A percentile compares a stretch with the other conserved stretches of the same genome.
These are phyloP conservation scores for Przewalskia tangutica DNA, from an alignment of 257 asterid genomes.

Conservation along the genomic window DNA sequence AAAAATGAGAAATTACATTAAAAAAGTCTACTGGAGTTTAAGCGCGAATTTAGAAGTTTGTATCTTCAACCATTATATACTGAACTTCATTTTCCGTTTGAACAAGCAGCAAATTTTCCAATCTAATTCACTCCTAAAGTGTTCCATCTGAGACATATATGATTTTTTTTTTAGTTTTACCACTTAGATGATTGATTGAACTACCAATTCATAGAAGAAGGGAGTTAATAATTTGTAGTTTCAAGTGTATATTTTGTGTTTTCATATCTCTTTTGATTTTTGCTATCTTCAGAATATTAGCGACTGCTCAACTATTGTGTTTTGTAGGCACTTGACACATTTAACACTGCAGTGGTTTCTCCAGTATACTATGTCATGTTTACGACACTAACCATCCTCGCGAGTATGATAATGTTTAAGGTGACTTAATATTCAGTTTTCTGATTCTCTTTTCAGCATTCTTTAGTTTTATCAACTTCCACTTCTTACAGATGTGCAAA, in stretches of 20 bases:
- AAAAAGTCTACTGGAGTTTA: not conserved
- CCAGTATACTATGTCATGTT: conserved; percentile 36
- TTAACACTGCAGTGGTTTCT: conserved; percentile 31
- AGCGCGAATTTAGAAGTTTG: not conserved
- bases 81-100: not conserved
- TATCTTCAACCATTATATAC: not conserved
- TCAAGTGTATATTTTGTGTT: not conserved
- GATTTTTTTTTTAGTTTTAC: not conserved
- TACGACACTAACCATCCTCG: conserved; percentile 29
- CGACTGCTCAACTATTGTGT: not conserved
- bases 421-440: not conserved
- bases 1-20: not conserved
- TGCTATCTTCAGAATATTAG: not conserved
- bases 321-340: conserved; percentile 28
- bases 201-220: not conserved
- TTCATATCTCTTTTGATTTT: not conserved
- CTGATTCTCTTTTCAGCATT: not conserved
- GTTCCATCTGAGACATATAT: not conserved
- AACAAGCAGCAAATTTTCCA: not conserved
- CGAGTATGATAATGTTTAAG: conserved; percentile 39
- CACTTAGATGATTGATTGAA: not conserved
- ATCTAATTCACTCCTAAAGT: not conserved
- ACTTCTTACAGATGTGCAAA: not conserved
- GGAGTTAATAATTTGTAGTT: not conserved
- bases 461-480: not conserved